Percentiles rank a stretch among this genome's conserved stretches.
phyloP scores from a whole-genome alignment of 2,329 filamentous ascomycete genomes.

The Bipolaris oryzae region DNA sequence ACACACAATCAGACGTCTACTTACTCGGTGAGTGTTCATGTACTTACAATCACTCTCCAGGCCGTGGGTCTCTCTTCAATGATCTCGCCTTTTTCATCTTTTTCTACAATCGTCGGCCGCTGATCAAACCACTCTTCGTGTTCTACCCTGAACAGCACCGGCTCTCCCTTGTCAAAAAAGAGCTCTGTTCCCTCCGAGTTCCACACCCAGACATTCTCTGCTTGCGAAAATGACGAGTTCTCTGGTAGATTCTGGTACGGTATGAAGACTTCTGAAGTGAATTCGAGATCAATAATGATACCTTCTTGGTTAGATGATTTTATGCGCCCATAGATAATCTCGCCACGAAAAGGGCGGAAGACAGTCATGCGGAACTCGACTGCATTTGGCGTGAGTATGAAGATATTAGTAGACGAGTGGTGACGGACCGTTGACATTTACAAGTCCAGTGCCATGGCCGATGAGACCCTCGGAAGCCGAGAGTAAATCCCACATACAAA shows the following conservation, averaged over 20 bases:
- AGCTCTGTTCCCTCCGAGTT: conserved; percentile 72
- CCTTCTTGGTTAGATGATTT: conserved; percentile 73
- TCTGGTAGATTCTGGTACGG: conserved; percentile 53
- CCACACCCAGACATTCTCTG: conserved; percentile 86
- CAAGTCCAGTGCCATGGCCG: conserved; percentile 86
- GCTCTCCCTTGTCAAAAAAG: conserved; percentile 89
- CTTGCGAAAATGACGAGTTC: conserved; percentile 69
- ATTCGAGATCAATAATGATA: conserved; percentile 82
- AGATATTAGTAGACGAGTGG: background rate
- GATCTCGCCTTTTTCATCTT: conserved; percentile 67
- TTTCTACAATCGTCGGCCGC: conserved; percentile 76
- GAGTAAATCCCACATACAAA: conserved; percentile 89
- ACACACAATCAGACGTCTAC: conserved; percentile 10
- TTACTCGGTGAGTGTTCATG: background rate
- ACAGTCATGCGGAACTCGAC: conserved; percentile 93
- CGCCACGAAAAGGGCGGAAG: conserved; percentile 94
- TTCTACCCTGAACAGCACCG: conserved; percentile 83
- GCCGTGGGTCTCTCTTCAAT: conserved; percentile 69
- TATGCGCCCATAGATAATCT: conserved; percentile 87
- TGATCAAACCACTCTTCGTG: conserved; percentile 92
- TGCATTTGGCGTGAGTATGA: conserved; percentile 44
- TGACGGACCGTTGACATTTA: conserved; percentile 83
- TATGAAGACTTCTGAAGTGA: conserved; percentile 92
- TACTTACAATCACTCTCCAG: conserved; percentile 65
- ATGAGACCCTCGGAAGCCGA: conserved; percentile 92